Percentiles rank a stretch among this genome's conserved stretches.
phyloP scores from a whole-genome alignment of 2,329 filamentous ascomycete species.

The Curvularia eragrostidis region DNA sequence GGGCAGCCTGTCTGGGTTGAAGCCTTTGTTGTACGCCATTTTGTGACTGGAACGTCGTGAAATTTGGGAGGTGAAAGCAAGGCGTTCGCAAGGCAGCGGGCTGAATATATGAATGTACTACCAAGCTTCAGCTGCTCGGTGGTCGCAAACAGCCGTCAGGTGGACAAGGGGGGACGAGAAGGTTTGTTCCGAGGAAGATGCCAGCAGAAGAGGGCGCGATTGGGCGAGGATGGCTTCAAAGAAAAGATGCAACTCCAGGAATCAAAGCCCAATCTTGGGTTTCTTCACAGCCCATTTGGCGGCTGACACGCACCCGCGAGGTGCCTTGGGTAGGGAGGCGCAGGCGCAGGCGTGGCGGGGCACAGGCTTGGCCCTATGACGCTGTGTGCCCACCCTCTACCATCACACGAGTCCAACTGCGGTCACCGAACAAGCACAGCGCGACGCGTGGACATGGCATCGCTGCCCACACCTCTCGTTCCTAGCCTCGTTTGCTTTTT shows the following conservation, averaged over 20 bases:
- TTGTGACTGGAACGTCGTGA: constrained; percentile 4
- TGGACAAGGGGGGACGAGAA: constrained; percentile 2
- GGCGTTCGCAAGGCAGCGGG: constrained; percentile 8
- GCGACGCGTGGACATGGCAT: neutral
- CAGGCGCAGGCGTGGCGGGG: constrained; percentile 27
- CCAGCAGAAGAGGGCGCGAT: constrained; percentile 7
- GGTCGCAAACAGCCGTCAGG: constrained; percentile 12
- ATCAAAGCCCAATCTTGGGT: constrained; percentile 29
- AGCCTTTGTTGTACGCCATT: constrained; percentile 94
- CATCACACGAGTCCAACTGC: constrained; percentile 4
- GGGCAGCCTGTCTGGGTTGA: constrained; percentile 93
- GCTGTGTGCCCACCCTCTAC: constrained; percentile 15
- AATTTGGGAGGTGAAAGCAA: constrained; percentile 10
- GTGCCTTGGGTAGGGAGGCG: constrained; percentile 12
- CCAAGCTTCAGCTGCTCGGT: constrained; percentile 17
- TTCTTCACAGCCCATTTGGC: constrained; percentile 34
- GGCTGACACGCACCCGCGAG: constrained; percentile 29
- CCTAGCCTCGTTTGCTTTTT: neutral
- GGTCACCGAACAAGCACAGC: neutral
- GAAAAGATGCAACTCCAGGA: constrained; percentile 14
- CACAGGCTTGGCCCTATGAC: constrained; percentile 35
- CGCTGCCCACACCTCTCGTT: neutral
- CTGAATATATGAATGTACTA: constrained; percentile 29
- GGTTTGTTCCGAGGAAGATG: constrained; percentile 7
- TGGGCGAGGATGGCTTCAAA: constrained; percentile 4